Base-by-base conservation (phyloP, 176 grass and related monocot genomes). In the Elaeis guineensis region DNA sequence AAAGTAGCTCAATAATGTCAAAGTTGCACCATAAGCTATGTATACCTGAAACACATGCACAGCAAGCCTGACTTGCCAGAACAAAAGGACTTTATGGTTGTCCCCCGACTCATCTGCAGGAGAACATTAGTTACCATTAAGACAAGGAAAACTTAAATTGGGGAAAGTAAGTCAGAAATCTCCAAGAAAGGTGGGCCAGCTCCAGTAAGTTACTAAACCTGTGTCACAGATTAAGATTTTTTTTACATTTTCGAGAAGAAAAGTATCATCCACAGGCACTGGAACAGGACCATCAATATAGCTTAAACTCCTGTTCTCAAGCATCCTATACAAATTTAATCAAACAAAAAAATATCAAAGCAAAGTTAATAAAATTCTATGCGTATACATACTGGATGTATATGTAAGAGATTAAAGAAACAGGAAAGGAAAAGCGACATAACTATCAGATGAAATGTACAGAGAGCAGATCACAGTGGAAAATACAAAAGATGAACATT, bases 41-140 rank as follows among this genome's bases (percentile, higher is more conserved):
- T 9, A 67, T 82, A 98, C 93, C 93, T 92, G 93, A 72, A 83
- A 98, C 52, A 92, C 84, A 64, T 92, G 81, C 16, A 98, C 88
- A 23, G 77, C 71, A 71, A 87, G 87, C 63, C 79, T 98, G 50
- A 92, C 87, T 98, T 98, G 93, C 93, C 93, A 98, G 72, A 98
- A 98, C 32, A 98, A 77, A 57, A 98, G 72, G 68, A 98, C 79
- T 64, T 89, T 80, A 63, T 92, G 70, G 54, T 83, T 92, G 18
- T 80, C 81, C 67, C 74, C 22, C 81, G 76, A 89, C 54, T 89
- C 93, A 67, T 89, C 93, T 92, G 59, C 49, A 55, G 21, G 29
- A 70, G 69, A 73, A 62, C 32, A 72, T 49, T 5, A 3, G 54
- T 63, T 54, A 70, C 18, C 21, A 71, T 53, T 59, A 58, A 80